Evolutionary conservation across 805 yeast species (phyloP), one percentile per base, ranked within the genome.

Genomic region (Scheffersomyces ergatensis): DNA sequence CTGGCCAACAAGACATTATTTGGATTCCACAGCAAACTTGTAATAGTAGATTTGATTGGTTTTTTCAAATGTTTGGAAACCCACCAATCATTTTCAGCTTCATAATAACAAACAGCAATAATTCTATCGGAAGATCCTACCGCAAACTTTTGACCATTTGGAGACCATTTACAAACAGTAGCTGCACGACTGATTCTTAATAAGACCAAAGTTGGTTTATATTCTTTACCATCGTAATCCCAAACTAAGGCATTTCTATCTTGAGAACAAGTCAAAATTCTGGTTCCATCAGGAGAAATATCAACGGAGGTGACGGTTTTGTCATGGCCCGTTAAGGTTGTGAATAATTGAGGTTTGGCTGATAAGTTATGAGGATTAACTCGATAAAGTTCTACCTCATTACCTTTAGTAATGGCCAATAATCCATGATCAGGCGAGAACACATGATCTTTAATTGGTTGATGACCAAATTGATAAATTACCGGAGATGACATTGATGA

Each of bases 21-120:
- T 42, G 89, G 90, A 62, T 93, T 97, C 99, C 99, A 90, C 48
- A 83, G 83, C 41, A 92, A 73, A 34, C 85, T 74, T 49, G 90
- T 74, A 50, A 90, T 77, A 24, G 97, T 89, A 9, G 96, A 85
- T 61, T 84, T 83, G 54, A 93, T 73, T n/a, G 97, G 96, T 65
- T 87, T 89, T 72, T 90, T 90, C 65, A 93, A 85, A 68, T 92
- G 99, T 65, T 92, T 92, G 12, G 98, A 88, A 38, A 93, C 90
- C 99, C 99, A 93, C 99, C 99, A 93, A 62, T 93, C 96, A 62
- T 92, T 93, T 55, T 89, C 97, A 47, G 76, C 85, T 67, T 93
- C 99, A 61, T 85, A 93, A 68, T 90, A 93, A 70, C 99, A 93
- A 37, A 93, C 86, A 8, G 98, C 97, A 63, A 93, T 83, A 47